Conservation (phyloP, 2,329 filamentous ascomycete genomes). For the Colletotrichum kahawae region DNA sequence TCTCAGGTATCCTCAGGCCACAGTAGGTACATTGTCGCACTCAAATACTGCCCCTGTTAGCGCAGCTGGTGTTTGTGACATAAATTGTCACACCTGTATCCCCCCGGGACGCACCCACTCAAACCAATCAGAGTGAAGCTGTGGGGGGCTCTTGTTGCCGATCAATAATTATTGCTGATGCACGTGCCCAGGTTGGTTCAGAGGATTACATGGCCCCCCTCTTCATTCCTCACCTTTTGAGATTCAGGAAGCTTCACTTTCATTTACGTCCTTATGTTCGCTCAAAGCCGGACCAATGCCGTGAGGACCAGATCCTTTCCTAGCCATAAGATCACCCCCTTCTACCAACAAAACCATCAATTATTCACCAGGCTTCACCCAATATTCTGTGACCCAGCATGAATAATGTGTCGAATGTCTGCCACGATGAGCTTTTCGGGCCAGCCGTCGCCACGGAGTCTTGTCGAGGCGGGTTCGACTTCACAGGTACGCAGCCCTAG, state of each 20-base stretch:
- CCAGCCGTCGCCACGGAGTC: neutral
- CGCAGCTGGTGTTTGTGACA: too few species aligned
- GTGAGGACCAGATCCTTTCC: neutral
- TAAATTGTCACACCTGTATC: too few species aligned
- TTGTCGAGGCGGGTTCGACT: neutral
- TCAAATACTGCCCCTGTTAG: too few species aligned
- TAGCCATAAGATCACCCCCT: neutral
- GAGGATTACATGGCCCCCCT: neutral
- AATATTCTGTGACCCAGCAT: neutral
- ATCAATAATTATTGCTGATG: neutral
- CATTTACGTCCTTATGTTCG: neutral
- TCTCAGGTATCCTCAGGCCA: too few species aligned
- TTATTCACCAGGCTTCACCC: neutral
- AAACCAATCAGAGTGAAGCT: neutral
- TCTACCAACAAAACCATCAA: neutral
- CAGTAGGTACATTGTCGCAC: too few species aligned
- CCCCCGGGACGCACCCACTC: too few species aligned
- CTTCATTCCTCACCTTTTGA: neutral
- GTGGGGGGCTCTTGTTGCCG: neutral
- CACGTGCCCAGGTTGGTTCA: neutral
- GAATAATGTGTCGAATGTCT: constrained; percentile 6
- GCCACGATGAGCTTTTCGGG: constrained; percentile 3
- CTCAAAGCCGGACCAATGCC: neutral
- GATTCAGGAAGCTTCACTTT: neutral
- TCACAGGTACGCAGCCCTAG: neutral